Evolutionary conservation across 2,329 filamentous ascomycete genomes (phyloP).

Genomic region (Botrytis hyacinthi): DNA sequence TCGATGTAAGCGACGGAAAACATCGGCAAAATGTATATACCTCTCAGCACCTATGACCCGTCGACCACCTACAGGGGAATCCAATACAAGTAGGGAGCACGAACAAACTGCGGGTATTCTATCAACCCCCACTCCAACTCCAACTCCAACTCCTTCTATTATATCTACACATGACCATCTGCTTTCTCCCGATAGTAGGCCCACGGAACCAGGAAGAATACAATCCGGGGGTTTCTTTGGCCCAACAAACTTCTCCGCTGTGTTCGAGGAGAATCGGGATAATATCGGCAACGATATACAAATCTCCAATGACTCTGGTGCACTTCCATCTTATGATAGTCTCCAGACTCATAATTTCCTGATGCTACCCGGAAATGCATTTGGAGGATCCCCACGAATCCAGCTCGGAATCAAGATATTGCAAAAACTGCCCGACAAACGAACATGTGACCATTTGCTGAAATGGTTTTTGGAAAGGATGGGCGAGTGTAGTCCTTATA

Average conservation of each 20-base stretch:
- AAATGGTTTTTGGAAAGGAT: conserved; percentile 30
- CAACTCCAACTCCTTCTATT: neutral
- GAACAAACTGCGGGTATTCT: neutral
- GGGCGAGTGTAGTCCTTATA: conserved; percentile 21
- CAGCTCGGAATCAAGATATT: conserved; percentile 34
- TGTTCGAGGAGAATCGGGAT: conserved; percentile 35
- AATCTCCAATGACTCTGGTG: conserved; percentile 32
- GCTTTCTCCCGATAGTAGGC: conserved; percentile 3
- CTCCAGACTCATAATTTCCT: conserved; percentile 36
- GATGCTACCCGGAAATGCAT: conserved; percentile 30
- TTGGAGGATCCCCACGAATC: conserved; percentile 30
- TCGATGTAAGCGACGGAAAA: conserved; percentile 32
- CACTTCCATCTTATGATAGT: conserved; percentile 27
- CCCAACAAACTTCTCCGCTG: conserved; percentile 38
- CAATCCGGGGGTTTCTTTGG: conserved; percentile 31
- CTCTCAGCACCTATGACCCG: conserved; percentile 34
- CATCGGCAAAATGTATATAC: conserved; percentile 32
- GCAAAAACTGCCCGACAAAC: conserved; percentile 31
- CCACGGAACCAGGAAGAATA: conserved; percentile 1
- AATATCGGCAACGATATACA: conserved; percentile 33
- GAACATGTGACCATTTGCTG: conserved; percentile 34
- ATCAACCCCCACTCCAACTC: neutral
- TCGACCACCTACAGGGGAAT: neutral
- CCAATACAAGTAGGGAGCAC: neutral
- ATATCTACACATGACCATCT: neutral